These are phyloP conservation scores for Pseudofabraea citricarpa DNA, from an alignment of 2,329 filamentous ascomycete genomes.

Conservation along the genomic window DNA sequence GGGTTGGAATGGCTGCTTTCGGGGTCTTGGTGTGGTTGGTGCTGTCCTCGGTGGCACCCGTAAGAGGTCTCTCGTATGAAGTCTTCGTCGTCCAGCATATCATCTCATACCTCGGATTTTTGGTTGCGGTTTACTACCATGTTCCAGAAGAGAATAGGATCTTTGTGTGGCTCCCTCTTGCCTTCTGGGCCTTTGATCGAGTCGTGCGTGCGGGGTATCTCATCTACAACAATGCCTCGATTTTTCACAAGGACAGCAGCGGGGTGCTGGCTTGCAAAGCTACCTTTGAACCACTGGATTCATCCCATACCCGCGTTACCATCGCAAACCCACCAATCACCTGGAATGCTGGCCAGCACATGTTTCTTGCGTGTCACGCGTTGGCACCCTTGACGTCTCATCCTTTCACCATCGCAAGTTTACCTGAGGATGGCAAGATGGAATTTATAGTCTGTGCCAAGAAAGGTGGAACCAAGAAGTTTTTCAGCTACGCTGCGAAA, in stretches of 20 bases:
- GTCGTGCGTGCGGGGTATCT: slow-evolving; percentile 30
- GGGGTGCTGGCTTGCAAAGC: slow-evolving; percentile 36
- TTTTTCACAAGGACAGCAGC: slow-evolving; percentile 30
- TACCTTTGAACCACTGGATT: slow-evolving; percentile 43
- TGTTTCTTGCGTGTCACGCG: slow-evolving; percentile 53
- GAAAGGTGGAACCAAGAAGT: slow-evolving; percentile 44
- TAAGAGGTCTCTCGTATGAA: slow-evolving; percentile 46
- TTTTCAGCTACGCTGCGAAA: slow-evolving; percentile 46
- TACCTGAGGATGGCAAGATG: slow-evolving; percentile 48
- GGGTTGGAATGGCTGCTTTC: slow-evolving; percentile 47
- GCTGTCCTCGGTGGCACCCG: slow-evolving; percentile 42
- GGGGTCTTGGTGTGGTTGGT: slow-evolving; percentile 45
- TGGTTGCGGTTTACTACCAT: slow-evolving; percentile 43
- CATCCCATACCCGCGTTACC: slow-evolving; percentile 50
- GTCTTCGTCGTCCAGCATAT: slow-evolving; percentile 50
- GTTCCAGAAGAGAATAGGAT: slow-evolving; percentile 35
- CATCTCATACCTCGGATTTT: slow-evolving; percentile 42
- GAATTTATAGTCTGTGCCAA: slow-evolving; percentile 52
- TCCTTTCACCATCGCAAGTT: slow-evolving; percentile 58
- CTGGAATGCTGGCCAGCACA: slow-evolving; percentile 60
- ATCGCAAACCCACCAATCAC: slow-evolving; percentile 48
- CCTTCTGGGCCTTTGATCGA: slow-evolving; percentile 40
- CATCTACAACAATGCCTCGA: slow-evolving; percentile 34
- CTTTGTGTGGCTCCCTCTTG: slow-evolving; percentile 42
- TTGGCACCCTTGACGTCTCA: slow-evolving; percentile 56